phyloP scores from a whole-genome alignment of 805 yeast species.

The Lipomyces sp. region DNA sequence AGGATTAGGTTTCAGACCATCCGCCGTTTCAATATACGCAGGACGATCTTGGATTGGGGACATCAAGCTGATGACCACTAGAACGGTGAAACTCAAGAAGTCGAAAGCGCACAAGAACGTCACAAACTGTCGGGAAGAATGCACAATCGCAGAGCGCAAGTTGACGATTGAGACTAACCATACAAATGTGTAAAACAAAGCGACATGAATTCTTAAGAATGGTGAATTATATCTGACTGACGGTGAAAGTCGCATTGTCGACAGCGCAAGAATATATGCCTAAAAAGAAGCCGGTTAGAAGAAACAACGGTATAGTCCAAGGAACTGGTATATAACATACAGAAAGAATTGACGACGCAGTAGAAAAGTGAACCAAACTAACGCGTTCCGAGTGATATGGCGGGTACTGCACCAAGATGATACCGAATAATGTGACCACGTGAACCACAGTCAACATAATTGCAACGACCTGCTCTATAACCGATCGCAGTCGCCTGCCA shows the following conservation, averaged over 20 bases:
- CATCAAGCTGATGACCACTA: constrained; percentile 58
- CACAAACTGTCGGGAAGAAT: constrained; percentile 37
- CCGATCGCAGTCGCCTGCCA: constrained; percentile 21
- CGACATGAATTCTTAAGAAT: constrained; percentile 40
- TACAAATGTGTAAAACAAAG: constrained; percentile 37
- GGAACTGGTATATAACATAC: constrained; percentile 15
- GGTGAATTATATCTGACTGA: constrained; percentile 31
- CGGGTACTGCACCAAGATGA: constrained; percentile 29
- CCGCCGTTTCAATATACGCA: constrained; percentile 49
- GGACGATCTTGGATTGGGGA: constrained; percentile 73
- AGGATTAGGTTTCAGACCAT: constrained; percentile 69
- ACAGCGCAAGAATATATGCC: constrained; percentile 38
- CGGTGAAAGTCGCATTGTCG: constrained; percentile 35
- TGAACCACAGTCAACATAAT: constrained; percentile 21
- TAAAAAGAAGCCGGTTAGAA: constrained; percentile 24
- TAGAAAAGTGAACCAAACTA: neutral
- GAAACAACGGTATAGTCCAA: neutral
- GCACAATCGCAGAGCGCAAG: constrained; percentile 41
- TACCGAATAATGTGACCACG: constrained; percentile 15
- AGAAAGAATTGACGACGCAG: constrained; percentile 18
- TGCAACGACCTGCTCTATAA: constrained; percentile 24
- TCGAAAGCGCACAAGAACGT: constrained; percentile 33
- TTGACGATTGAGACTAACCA: constrained; percentile 33
- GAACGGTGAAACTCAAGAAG: constrained; percentile 51
- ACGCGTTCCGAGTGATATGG: constrained; percentile 10